Evolutionary conservation across 2,329 filamentous ascomycete species (phyloP).

Genomic region (Sporothrix brunneoviolacea): DNA sequence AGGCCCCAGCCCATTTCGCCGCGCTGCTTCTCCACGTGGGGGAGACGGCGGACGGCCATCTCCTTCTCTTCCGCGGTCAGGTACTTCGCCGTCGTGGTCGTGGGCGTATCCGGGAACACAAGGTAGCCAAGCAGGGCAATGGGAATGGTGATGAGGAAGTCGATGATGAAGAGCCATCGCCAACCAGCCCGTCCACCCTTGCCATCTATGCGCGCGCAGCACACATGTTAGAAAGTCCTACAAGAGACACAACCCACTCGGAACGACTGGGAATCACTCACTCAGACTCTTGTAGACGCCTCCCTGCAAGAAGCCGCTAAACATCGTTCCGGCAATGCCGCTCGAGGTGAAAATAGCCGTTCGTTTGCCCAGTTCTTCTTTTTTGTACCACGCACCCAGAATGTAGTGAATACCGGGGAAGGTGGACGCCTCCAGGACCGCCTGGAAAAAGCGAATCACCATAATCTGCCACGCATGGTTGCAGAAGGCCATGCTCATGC

Average conservation of each 20-base stretch:
- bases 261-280: background rate
- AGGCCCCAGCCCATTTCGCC: background rate
- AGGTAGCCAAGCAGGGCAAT: slow-evolving; percentile 18
- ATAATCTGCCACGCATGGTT: slow-evolving; percentile 6
- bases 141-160: slow-evolving; percentile 24
- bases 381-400: slow-evolving; percentile 37
- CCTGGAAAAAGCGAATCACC: slow-evolving; percentile 37
- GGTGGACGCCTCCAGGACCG: slow-evolving; percentile 31
- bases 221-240: no score
- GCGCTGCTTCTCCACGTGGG: background rate
- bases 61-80: slow-evolving; percentile 3
- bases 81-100: background rate
- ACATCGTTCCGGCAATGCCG: slow-evolving; percentile 26
- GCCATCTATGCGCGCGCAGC: background rate
- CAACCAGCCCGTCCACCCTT: slow-evolving; percentile 25
- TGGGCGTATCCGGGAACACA: slow-evolving; percentile 16
- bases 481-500: slow-evolving; percentile 6
- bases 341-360: slow-evolving; percentile 33
- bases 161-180: slow-evolving; percentile 36
- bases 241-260: background rate
- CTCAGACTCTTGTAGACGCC: slow-evolving; percentile 27
- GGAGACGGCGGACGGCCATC: slow-evolving; percentile 7
- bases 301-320: slow-evolving; percentile 30
- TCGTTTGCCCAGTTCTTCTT: slow-evolving; percentile 35
- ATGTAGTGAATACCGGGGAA: slow-evolving; percentile 30